These are phyloP conservation scores for Mucor piriformis DNA, from an alignment of 371 early-diverging fungal genomes.

Conservation along the genomic window DNA sequence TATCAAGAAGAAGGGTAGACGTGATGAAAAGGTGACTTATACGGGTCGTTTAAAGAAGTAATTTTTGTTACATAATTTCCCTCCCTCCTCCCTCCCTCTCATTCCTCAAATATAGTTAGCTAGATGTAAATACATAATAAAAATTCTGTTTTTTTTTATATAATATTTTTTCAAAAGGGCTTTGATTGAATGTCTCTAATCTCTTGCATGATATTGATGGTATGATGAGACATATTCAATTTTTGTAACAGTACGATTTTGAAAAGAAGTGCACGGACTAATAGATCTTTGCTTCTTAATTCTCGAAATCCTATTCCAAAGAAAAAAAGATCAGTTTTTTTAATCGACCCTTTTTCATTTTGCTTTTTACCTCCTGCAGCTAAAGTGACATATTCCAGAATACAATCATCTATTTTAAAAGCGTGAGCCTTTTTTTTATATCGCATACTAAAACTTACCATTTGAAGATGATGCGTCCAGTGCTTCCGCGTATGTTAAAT, in stretches of 20 bases:
- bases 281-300: background rate
- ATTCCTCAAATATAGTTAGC: slow-evolving; percentile 6
- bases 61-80: slow-evolving; percentile 1
- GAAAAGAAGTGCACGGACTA: background rate
- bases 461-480: background rate
- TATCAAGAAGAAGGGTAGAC: slow-evolving; percentile 53
- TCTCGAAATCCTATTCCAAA: slow-evolving; percentile 2
- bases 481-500: slow-evolving; percentile 20
- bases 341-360: background rate
- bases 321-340: background rate
- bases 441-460: background rate
- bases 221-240: too few species aligned
- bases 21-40: slow-evolving; percentile 43
- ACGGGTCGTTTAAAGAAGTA: slow-evolving; percentile 53
- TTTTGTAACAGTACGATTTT: background rate
- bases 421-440: background rate
- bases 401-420: background rate
- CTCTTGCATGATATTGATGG: background rate
- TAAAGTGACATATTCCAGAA: slow-evolving; percentile 8
- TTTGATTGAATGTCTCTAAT: background rate
- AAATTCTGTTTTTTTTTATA: background rate
- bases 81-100: background rate
- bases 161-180: background rate
- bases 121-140: slow-evolving; percentile 8
- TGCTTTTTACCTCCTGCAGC: slow-evolving; percentile 8